Conservation (phyloP, 495 filamentous ascomycete species). For the Annulohypoxylon bovei region DNA sequence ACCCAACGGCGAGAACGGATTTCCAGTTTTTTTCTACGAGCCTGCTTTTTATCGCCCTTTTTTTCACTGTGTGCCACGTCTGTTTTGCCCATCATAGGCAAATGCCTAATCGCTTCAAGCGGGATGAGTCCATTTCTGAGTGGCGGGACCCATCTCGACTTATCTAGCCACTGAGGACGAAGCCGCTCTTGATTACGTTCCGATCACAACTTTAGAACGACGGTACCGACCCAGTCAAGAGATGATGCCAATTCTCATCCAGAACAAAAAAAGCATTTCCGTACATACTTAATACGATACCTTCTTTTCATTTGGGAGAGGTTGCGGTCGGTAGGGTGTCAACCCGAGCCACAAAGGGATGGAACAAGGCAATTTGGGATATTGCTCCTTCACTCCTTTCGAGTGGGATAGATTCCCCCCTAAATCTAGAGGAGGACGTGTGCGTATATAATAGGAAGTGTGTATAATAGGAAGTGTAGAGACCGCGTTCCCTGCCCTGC, state of each 20-base stretch:
- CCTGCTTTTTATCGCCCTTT: conserved; percentile 14
- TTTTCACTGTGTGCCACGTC: conserved; percentile 36
- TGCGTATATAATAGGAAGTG: conserved; percentile 43
- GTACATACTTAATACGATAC: conserved; percentile 33
- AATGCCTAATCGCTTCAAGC: conserved; percentile 42
- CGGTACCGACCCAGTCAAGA: conserved; percentile 29
- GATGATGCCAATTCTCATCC: conserved; percentile 24
- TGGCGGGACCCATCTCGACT: conserved; percentile 34
- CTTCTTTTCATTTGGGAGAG: conserved; percentile 38
- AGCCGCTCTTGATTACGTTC: conserved; percentile 31
- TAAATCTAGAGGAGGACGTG: conserved; percentile 8
- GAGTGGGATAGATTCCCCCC: conserved; percentile 12
- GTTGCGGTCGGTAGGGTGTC: conserved; percentile 36
- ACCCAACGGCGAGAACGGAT: conserved; percentile 47
- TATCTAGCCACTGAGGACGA: conserved; percentile 29
- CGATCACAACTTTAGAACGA: conserved; percentile 24
- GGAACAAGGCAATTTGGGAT: conserved; percentile 22
- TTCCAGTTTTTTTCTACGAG: conserved; percentile 28
- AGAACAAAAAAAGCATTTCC: conserved; percentile 22
- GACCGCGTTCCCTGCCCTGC: conserved; percentile 20
- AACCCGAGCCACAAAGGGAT: conserved; percentile 40
- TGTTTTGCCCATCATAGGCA: conserved; percentile 26
- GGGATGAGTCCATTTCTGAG: conserved; percentile 36
- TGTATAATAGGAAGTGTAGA: conserved; percentile 43
- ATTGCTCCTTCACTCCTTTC: conserved; percentile 9